Conservation (phyloP, 139 green algal species). For the Diplosphaera chodatii region DNA sequence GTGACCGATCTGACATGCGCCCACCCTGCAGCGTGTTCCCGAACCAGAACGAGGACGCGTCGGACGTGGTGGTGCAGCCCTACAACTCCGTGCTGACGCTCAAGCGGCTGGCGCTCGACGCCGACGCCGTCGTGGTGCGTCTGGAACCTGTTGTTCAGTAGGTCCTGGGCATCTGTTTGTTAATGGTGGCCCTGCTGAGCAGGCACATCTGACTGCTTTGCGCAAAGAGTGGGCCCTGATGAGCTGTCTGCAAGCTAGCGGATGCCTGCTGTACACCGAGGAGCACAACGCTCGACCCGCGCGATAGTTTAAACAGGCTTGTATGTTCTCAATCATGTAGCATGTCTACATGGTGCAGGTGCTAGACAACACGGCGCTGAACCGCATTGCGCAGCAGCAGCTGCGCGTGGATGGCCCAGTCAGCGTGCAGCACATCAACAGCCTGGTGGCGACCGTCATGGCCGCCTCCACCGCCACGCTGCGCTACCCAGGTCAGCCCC, state of each 20-base stretch:
- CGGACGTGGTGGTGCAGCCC: conserved; percentile 97
- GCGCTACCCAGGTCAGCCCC: conserved; percentile 83
- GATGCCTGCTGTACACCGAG: no score
- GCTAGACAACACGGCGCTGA: conserved; percentile 83
- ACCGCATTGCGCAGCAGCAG: conserved; percentile 70
- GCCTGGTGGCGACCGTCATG: conserved; percentile 97
- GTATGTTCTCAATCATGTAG: no score
- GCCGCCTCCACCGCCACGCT: conserved; percentile 94
- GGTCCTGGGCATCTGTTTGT: no score
- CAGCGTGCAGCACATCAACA: conserved; percentile 79
- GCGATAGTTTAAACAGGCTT: no score
- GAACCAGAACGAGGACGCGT: conserved; percentile 88
- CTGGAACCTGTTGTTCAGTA: no score
- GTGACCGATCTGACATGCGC: no score
- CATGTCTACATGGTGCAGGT: no score
- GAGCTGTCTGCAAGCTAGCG: no score
- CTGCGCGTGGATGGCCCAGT: conserved; percentile 59
- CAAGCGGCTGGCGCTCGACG: conserved; percentile 90
- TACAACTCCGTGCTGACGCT: conserved; percentile 99
- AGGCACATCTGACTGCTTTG: no score
- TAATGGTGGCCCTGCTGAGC: no score
- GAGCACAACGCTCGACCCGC: no score
- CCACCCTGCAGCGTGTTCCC: conserved; percentile 86
- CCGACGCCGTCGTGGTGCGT: conserved; percentile 78
- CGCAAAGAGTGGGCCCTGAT: no score